A percentile compares a stretch with the other conserved stretches of the same genome.
Evolutionary conservation across 345 rosid genomes (phyloP).

Genomic region (Gossypium mustelinum): DNA sequence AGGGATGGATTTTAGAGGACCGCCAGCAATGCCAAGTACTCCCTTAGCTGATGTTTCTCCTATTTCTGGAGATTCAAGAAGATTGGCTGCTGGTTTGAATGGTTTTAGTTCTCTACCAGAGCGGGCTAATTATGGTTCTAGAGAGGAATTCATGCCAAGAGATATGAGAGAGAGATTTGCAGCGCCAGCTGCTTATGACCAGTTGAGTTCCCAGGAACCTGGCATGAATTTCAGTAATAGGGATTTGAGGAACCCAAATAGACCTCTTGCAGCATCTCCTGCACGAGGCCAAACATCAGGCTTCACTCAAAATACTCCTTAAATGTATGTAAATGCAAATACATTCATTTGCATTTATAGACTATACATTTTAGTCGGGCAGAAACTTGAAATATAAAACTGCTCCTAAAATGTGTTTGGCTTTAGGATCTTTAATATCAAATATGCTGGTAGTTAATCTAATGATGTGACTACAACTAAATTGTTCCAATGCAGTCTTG

Average conservation of each 20-base stretch:
- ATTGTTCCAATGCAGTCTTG: neutral
- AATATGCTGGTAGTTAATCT: neutral
- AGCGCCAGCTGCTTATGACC: constrained; percentile 44
- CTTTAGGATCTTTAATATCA: neutral
- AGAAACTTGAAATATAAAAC: neutral
- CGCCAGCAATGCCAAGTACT: constrained; percentile 34
- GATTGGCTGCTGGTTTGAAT: constrained; percentile 52
- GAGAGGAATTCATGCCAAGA: constrained; percentile 48
- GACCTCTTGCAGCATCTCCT: constrained; percentile 43
- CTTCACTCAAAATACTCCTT: constrained; percentile 28
- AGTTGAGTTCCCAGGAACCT: constrained; percentile 46
- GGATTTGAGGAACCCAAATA: constrained; percentile 44
- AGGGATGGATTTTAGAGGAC: constrained; percentile 78
- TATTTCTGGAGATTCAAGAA: constrained; percentile 51
- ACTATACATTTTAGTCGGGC: neutral
- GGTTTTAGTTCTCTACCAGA: constrained; percentile 46
- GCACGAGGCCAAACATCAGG: constrained; percentile 39
- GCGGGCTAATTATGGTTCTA: constrained; percentile 30
- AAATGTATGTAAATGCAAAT: neutral
- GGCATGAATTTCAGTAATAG: constrained; percentile 40
- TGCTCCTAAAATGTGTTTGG: neutral
- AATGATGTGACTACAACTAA: neutral
- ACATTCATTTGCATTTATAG: neutral
- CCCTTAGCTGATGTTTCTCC: constrained; percentile 45
- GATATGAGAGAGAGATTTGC: constrained; percentile 47